These are phyloP conservation scores for Clausena lansium DNA, from an alignment of 345 rosid species.

Conservation along the genomic window DNA sequence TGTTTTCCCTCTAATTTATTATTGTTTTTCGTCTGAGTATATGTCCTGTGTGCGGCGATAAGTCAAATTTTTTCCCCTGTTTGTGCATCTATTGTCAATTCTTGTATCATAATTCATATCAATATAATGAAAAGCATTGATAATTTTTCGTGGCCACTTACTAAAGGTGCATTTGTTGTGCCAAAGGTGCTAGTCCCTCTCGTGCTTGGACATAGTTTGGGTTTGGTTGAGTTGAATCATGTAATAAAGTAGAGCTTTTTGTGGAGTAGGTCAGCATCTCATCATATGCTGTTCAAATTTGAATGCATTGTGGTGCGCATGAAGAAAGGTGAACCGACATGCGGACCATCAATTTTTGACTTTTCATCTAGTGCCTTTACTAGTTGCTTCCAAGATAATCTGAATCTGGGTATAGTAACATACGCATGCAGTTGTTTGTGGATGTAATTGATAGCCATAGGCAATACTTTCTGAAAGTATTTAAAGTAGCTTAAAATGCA, in stretches of 20 bases:
- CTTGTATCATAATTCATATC: conserved; percentile 11
- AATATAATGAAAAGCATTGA: not conserved
- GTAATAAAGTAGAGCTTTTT: no score
- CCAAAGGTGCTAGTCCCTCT: not conserved
- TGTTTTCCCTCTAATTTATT: not conserved
- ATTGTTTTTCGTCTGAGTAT: not conserved
- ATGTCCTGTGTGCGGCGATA: conserved; percentile 1
- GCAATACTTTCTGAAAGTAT: not conserved
- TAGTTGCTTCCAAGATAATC: not conserved
- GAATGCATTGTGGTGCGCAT: not conserved
- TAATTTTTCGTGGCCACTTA: not conserved
- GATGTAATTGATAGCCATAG: not conserved
- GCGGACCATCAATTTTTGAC: not conserved
- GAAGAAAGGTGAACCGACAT: not conserved
- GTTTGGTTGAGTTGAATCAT: not conserved
- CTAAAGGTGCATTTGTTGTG: no score
- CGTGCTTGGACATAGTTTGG: not conserved
- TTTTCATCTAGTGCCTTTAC: not conserved
- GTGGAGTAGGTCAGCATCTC: not conserved
- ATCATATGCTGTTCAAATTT: not conserved
- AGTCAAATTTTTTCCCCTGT: not conserved
- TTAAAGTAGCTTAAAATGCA: not conserved
- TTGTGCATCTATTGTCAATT: conserved; percentile 2
- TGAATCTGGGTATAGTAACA: not conserved
- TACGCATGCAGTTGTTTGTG: not conserved